These are phyloP conservation scores for Diaporthe ilicicola DNA, from an alignment of 2,329 filamentous ascomycete genomes.

Conservation along the genomic window DNA sequence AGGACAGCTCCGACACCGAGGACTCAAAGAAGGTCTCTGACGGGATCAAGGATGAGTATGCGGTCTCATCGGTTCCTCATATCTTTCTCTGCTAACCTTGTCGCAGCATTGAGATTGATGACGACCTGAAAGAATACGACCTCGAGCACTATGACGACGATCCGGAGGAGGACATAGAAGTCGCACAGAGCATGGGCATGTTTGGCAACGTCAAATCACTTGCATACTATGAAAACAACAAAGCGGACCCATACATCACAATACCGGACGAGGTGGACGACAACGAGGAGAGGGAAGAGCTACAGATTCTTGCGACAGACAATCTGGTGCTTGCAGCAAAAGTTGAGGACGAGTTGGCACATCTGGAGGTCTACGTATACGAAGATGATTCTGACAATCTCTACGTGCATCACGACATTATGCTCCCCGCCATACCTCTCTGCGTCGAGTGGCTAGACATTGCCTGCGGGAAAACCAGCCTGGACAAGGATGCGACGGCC, in stretches of 20 bases:
- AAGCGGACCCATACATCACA: slow-evolving; percentile 96
- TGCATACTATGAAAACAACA: slow-evolving; percentile 92
- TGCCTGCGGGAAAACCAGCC: slow-evolving; percentile 76
- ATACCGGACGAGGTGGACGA: slow-evolving; percentile 72
- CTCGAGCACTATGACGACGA: slow-evolving; percentile 96
- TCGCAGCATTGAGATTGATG: slow-evolving; percentile 68
- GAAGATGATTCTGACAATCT: slow-evolving; percentile 95
- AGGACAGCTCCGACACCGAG: slow-evolving; percentile 35
- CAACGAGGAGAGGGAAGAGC: slow-evolving; percentile 89
- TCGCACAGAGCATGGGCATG: slow-evolving; percentile 81
- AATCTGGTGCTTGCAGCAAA: slow-evolving; percentile 92
- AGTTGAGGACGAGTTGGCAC: slow-evolving; percentile 95
- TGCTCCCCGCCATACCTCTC: slow-evolving; percentile 95
- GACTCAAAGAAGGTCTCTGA: slow-evolving; percentile 36
- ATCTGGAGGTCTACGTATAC: slow-evolving; percentile 97
- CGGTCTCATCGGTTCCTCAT: slow-evolving; percentile 30
- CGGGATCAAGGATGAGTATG: slow-evolving; percentile 46
- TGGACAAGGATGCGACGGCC: slow-evolving; percentile 72
- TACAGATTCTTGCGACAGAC: slow-evolving; percentile 91
- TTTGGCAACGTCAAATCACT: slow-evolving; percentile 95
- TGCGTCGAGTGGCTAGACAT: slow-evolving; percentile 96
- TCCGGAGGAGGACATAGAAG: slow-evolving; percentile 66
- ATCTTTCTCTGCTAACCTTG: slow-evolving; percentile 33
- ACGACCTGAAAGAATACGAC: slow-evolving; percentile 95
- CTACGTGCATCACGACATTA: slow-evolving; percentile 99